Conservation (phyloP, 768 basidiomycete species). For the Leccinum barrowsii region DNA sequence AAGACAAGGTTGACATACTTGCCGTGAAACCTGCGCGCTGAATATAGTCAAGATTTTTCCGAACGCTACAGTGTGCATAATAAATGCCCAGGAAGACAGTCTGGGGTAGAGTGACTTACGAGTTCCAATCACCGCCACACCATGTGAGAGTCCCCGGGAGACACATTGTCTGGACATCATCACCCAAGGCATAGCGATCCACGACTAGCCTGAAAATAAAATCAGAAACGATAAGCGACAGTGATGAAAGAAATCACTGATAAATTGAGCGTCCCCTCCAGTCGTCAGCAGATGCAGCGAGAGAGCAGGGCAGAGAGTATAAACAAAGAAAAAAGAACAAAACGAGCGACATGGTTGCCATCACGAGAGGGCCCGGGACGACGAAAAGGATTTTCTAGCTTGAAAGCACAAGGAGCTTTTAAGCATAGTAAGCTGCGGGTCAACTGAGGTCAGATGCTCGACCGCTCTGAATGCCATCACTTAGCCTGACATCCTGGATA, state of each 20-base stretch:
- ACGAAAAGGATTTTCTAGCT: background rate
- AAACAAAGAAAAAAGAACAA: background rate
- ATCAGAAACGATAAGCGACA: background rate
- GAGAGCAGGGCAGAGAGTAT: background rate
- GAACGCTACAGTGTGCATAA: conserved; percentile 40
- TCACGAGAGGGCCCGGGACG: background rate
- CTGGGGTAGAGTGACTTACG: background rate
- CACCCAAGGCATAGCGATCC: conserved; percentile 10
- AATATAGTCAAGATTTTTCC: conserved; percentile 80
- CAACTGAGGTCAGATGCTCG: background rate
- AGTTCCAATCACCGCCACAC: conserved; percentile 17
- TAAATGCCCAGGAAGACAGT: too few relatives aligned
- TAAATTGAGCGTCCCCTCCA: conserved; percentile 18
- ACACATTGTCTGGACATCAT: background rate
- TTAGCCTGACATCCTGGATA: background rate
- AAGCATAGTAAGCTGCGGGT: background rate
- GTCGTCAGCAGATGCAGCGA: conserved; percentile 11
- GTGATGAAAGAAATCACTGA: background rate
- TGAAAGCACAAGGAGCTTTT: background rate
- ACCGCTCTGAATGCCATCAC: background rate
- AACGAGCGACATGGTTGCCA: conserved; percentile 3
- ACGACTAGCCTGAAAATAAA: conserved; percentile 4
- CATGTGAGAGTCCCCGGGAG: conserved; percentile 12
- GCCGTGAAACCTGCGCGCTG: conserved; percentile 81
- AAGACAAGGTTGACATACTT: conserved; percentile 33